Evolutionary conservation across 345 rosid genomes (phyloP), one percentile per base, ranked within the genome.

Genomic region (Euphorbia lathyris): DNA sequence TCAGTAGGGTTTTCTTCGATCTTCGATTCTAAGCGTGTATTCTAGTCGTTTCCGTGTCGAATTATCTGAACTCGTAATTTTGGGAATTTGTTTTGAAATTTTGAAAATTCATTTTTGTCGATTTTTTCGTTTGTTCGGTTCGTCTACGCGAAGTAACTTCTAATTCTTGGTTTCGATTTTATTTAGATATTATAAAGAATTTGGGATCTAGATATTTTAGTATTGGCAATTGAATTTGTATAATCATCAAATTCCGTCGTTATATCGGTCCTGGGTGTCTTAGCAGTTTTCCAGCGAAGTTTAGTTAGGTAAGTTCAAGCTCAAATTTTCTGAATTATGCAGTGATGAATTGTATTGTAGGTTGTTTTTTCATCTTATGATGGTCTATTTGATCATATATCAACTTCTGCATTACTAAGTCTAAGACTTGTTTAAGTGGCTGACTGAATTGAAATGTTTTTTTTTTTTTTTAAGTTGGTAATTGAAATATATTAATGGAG

Each of bases 1-100:
- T 34, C 40, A 13, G 13, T 12, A 22, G 20, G 9, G 65, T 32
- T 40, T 71, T 57, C 45, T 47, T 63, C 29, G 71, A 83, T 83
- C 68, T 66, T 12, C 19, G 16, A 30, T 58, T 66, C 64, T 22
- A 65, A 59, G 11, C 4, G 4, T 20, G 14, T 58, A 23, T 57
- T 38, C 65, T 68, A 19, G 17, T 16, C 60, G 72, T 32, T 42
- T 2, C 7, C 63, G 19, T 59, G 26, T 14, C 16, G 34, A 60
- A 62, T 68, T 50, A 40, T 71, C 71, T 73, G 27, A 40, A 12
- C 16, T 9, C 17, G 10, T 48, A 50, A 10, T 42, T 72, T 53
- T 25, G 10, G n/a, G 51, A 42, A 1, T 22, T 50, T 14, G 16
- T 40, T 50, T 62, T 51, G 25, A 10, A 52, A 36, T 34, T 29